Base-by-base conservation (phyloP, 768 basidiomycete genomes). In the button mushroom (Agaricus bisporus) region DNA sequence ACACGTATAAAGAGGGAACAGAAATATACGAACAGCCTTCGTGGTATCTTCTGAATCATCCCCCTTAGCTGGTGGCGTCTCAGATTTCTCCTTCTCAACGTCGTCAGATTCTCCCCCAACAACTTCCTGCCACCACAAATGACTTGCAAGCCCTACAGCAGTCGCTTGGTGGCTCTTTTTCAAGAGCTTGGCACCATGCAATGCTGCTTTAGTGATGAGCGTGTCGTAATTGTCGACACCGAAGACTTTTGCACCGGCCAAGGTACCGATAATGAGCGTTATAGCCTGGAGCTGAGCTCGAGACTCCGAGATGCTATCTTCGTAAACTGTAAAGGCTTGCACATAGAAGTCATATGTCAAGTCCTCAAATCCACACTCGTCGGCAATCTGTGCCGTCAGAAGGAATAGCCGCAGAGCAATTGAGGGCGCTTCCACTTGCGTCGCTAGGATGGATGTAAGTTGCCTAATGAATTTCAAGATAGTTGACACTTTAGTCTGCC, bases 101-200 rank as follows among this genome's bases (percentile, higher is more conserved):
- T 59, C 63, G 36, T 66, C 71, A 20, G 76, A 78, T 14, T 61
- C 58, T 5, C 66, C 64, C 70, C 58, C 18, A 70, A 59, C 1
- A 76, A 82, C 74, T 57, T 88, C 88, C 66, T 98, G 97, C 95
- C 95, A 99, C 95, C 95, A 99, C 60, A 99, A 71, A 70, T 99
- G 97, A 66, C 94, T 97, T 7, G 97, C 97, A 28, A 93, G 76
- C 46, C 89, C 85, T 18, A 98, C 97, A 4, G 95, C 97, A 8
- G 86, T 91, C 11, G 95, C 88, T 69, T 98, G 97, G 68, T 98
- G 95, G 11, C 92, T 92, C 78, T 99, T 98, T 80, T 99, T 99
- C 68, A 99, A 68, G 58, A 98, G 70, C 70, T 95, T 95, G 28
- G 94, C 90, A 4, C 92, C 94, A 67, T 99, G 97, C 59, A 98